Base-by-base conservation (phyloP, 2,329 filamentous ascomycete genomes). In the Ophiostoma sp. region DNA sequence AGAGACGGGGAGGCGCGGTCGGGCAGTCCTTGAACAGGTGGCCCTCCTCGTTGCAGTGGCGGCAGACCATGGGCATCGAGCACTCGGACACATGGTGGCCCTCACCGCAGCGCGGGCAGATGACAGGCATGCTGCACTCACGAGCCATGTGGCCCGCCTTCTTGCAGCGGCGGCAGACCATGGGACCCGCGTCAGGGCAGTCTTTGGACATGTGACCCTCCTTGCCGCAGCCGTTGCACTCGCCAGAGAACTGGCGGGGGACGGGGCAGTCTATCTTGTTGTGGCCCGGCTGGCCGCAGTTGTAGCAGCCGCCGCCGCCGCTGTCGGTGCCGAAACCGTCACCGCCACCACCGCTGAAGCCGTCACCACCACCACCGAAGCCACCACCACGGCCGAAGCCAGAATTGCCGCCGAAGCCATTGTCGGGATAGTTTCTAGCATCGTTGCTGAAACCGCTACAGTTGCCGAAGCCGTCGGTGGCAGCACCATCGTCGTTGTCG, bases 251-350 rank as follows among this genome's bases (percentile, higher is more conserved):
- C 48, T 88, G 85, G 33, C 81, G 82, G 19, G 86, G 85, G 72
- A 91, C 89, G 22, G 87, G 77, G 77, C 90, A 92, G 8, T 92
- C 89, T 1, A 85, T 81, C 80, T 90, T 91, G 80, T 84, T 88
- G 83, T 92, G 90, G 17, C 89, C 52, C 3, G 71, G 48, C 76
- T 90, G 80, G 70, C 87, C 87, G 75, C 89, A 91, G 80, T 90
- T 90, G 84, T 82, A 90, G 82, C 88, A 90, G 61, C 83, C 83
- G 28, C 85, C 83, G 79, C 83, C 78, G 79, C 83, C 78, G 81
- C 79, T 71, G 42, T 15, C 64, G 64, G 45, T 71, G 36, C 70
- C 74, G 39, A 74, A 71, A n/a, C 39, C 42, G 7, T 31, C 22
- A 8, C 28, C 45, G 1, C 52, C 31, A 19, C 50, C n/a, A n/a